Conservation (phyloP, 257 asterid species). For the Capsicum pubescens region DNA sequence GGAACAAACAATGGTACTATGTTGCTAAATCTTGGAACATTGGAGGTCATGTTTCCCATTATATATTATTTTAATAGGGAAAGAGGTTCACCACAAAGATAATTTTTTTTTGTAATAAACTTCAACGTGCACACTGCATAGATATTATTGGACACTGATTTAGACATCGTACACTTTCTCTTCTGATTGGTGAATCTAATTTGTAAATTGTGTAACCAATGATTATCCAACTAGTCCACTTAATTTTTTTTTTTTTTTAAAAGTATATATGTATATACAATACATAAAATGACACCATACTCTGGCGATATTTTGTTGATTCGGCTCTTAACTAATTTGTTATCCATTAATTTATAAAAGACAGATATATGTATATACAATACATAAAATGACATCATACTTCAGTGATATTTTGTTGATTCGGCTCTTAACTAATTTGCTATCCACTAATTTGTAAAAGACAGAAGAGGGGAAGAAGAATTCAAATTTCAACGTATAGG, state of each 20-base stretch:
- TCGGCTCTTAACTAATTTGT: neutral
- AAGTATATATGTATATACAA: too few species aligned
- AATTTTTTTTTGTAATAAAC: neutral
- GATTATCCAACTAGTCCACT: neutral
- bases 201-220: neutral
- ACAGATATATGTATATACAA: too few species aligned
- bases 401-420: neutral
- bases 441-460: too few species aligned
- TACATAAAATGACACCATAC: neutral
- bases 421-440: neutral
- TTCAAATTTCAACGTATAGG: too few species aligned
- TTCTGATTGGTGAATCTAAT: neutral
- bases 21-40: conserved; percentile 23
- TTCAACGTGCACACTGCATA: conserved; percentile 15
- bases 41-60: neutral
- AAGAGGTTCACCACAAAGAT: conserved; percentile 8
- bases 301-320: neutral
- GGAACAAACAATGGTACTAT: neutral
- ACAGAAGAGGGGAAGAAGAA: too few species aligned
- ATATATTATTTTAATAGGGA: neutral
- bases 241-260: neutral
- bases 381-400: neutral
- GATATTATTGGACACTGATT: neutral
- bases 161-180: neutral
- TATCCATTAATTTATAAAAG: too few species aligned